Conservation (phyloP, 305 asterid species). For the Striga hermonthica region DNA sequence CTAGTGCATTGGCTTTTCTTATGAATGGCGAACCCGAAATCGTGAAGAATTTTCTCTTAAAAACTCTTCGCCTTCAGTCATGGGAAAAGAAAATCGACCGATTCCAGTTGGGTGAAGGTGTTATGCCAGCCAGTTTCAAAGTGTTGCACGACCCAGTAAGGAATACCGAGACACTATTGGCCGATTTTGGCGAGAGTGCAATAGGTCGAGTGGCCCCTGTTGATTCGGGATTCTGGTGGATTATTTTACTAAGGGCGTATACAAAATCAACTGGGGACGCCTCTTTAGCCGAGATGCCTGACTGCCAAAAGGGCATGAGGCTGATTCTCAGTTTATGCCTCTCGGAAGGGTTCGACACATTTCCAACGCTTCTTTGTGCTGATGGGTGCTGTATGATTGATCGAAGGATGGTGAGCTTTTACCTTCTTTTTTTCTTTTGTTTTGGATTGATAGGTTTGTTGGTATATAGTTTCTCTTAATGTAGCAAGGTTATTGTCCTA, state of each 20-base stretch:
- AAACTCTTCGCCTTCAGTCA: slow-evolving; percentile 80
- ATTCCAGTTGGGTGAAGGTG: slow-evolving; percentile 82
- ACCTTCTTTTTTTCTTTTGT: too few relatives aligned
- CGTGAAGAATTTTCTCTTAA: slow-evolving; percentile 64
- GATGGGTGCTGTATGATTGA: slow-evolving; percentile 92
- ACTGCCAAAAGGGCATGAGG: slow-evolving; percentile 84
- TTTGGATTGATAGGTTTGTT: too few relatives aligned
- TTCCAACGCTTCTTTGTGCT: slow-evolving; percentile 86
- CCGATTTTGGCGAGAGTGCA: slow-evolving; percentile 91
- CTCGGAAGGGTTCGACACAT: slow-evolving; percentile 84
- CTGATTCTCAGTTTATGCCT: slow-evolving; percentile 77
- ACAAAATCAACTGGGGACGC: slow-evolving; percentile 81
- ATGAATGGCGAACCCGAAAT: slow-evolving; percentile 84
- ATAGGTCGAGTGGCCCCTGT: slow-evolving; percentile 92
- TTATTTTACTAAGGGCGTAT: slow-evolving; percentile 74
- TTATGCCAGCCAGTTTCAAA: slow-evolving; percentile 89
- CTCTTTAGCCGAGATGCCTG: slow-evolving; percentile 76
- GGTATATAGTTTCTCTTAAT: too few relatives aligned
- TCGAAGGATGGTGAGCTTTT: slow-evolving; percentile 74
- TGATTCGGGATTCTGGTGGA: slow-evolving; percentile 95
- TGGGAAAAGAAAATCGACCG: slow-evolving; percentile 85
- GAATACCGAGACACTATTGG: slow-evolving; percentile 65
- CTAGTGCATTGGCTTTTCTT: slow-evolving; percentile 76
- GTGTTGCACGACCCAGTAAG: slow-evolving; percentile 68
- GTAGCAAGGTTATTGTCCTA: too few relatives aligned